Evolutionary conservation across 83 land plant species (phyloP), one percentile per base, ranked within the genome.

Genomic region (Thuja plicata): DNA sequence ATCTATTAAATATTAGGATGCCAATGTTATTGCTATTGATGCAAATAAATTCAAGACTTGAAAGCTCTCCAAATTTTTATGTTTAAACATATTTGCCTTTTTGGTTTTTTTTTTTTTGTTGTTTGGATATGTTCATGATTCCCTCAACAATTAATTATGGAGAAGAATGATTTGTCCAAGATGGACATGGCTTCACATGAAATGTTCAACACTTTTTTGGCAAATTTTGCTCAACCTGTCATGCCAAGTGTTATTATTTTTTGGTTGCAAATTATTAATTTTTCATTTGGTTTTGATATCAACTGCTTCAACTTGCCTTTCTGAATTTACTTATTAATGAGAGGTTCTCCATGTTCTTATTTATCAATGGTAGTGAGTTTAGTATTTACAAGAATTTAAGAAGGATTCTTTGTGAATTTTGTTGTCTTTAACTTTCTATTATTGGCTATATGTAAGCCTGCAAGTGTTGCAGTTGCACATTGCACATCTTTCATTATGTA

Each of bases 201-300:
- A 48, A 27, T 83, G n/a, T 83, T 83, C n/a, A n/a, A 7, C 35
- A 83, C 85, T 3, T 83, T 48, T 83, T 46, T 83, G 85, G 85
- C 17, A 46, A 48, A 50, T 19, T 83, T 45, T 0, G 55, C 48
- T 83, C 34, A 46, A 32, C 37, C 46, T 83, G 57, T 83, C 35
- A 48, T 12, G 12, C 9, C 55, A 19, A 83, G 1, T 24, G 37
- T 5, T 83, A 83, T 82, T 46, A n/a, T 27, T 30, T 83, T 8
- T 9, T 60, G 5, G 40, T 38, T 0, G 27, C 2, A 83, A 24
- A 27, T 45, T 82, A 37, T 82, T 82, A 30, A 3, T 41, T 79
- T 79, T 37, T 79, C 24, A 79, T 3, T 41, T 81, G 2, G 50
- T n/a, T 35, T 41, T 81, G 27, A 81, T 16, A 80, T 1, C 45